Base-by-base conservation (phyloP, 768 basidiomycete genomes). In the Lactarius tabidus region DNA sequence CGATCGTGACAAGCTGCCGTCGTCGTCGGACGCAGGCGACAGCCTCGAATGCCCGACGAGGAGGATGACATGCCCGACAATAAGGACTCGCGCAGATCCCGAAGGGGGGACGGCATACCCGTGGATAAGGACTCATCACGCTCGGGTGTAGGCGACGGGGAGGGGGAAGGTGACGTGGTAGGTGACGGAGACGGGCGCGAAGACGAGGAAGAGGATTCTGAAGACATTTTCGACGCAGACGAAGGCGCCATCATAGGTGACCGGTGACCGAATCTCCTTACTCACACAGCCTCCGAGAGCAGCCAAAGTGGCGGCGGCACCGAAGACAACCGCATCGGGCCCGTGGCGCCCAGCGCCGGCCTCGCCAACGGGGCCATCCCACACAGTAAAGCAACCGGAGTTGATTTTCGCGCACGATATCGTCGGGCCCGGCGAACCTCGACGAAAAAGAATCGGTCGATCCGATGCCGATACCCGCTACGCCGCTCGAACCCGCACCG, bases 1-100 rank as follows among this genome's bases (percentile, higher is more conserved):
- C 90, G 0, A 82, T 98, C 5, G 91, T 92, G 89, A 95, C 48
- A 91, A 94, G 69, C 92, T 90, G 1, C 93, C 94, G 1, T 82
- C 81, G 6, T 97, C 93, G 93, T 82, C 80, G 0, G 89, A 89
- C 72, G 85, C 82, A 14, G 92, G 91, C 64, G 89, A 89, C 67
- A 82, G 88, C 0, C 75, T 95, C 26, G 89, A 93, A 85, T 96
- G 28, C 93, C 91, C 10, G 93, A 88, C 67, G 88, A 38, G 3
- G 38, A 88, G 55, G 74, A 85, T 68, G 84, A 85, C 57, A 71
- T 76, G 56, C 80, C 80, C 12, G 82, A 83, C 17, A 81, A 82
- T 33, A 79, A 79, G 23, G 64, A 65, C 12, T 65, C 64, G n/a
- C n/a, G n/a, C n/a, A n/a, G n/a, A n/a, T n/a, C n/a, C n/a, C n/a